These are phyloP conservation scores for Falciphora oryzae DNA, from an alignment of 2,329 filamentous ascomycete genomes.

Conservation along the genomic window DNA sequence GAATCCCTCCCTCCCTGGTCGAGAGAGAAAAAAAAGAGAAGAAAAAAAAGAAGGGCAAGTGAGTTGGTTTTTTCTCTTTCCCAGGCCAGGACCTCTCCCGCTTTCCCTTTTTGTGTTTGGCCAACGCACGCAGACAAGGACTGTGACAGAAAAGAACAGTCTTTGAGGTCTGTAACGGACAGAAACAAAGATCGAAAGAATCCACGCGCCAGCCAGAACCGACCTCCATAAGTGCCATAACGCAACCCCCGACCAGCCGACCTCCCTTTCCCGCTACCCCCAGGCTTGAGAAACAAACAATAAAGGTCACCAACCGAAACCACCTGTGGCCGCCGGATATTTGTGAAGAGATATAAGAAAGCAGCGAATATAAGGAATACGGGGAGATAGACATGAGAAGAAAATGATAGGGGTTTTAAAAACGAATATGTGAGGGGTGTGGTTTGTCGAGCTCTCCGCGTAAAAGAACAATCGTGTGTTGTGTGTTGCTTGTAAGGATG, in stretches of 20 bases:
- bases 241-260: conserved; percentile 2
- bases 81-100: not conserved
- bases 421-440: not conserved
- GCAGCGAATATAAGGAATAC: not conserved
- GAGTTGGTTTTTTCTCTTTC: not conserved
- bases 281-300: not conserved
- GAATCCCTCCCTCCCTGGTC: not conserved
- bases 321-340: conserved; percentile 4
- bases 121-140: not conserved
- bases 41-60: not conserved
- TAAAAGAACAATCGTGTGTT: not conserved
- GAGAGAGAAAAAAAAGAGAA: not conserved
- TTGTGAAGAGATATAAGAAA: not conserved
- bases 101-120: not conserved
- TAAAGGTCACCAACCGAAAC: not conserved
- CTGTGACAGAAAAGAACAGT: not conserved
- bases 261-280: not conserved
- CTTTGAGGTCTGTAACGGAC: not conserved
- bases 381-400: not conserved
- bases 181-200: not conserved
- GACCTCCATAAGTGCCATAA: not conserved
- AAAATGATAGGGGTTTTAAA: not conserved
- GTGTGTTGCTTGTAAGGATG: not conserved
- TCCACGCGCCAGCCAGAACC: conserved; percentile 7
- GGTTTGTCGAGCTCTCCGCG: not conserved